phyloP scores from a whole-genome alignment of 495 filamentous ascomycete genomes.

The Patellaria atrata region DNA sequence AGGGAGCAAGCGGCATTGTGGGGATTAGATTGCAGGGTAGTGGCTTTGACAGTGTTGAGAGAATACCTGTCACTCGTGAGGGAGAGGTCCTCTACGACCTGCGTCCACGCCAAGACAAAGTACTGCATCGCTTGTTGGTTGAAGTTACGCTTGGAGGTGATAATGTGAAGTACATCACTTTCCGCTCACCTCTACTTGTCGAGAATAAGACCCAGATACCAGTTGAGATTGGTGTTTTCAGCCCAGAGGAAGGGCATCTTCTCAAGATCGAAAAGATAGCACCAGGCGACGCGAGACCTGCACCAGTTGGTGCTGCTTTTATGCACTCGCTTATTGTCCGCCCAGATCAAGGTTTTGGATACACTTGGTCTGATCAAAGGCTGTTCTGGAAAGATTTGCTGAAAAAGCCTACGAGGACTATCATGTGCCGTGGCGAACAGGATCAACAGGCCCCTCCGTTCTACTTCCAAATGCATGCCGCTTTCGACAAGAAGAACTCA shows the following conservation, averaged over 20 bases:
- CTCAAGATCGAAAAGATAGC: conserved; percentile 96
- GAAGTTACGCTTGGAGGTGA: conserved; percentile 81
- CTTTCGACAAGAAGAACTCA: conserved; percentile 65
- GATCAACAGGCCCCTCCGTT: conserved; percentile 67
- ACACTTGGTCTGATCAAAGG: conserved; percentile 78
- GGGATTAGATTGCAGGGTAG: conserved; percentile 79
- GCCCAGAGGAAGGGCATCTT: conserved; percentile 73
- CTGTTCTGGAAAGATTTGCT: conserved; percentile 88
- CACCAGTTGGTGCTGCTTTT: conserved; percentile 84
- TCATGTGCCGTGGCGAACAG: conserved; percentile 75
- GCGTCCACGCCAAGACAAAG: conserved; percentile 63
- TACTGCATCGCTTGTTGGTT: conserved; percentile 79
- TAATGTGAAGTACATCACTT: conserved; percentile 95
- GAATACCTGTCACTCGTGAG: conserved; percentile 83
- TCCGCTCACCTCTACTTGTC: conserved; percentile 87
- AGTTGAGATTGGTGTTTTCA: conserved; percentile 86
- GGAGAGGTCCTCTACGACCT: conserved; percentile 81
- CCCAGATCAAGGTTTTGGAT: conserved; percentile 93
- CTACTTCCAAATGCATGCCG: conserved; percentile 88
- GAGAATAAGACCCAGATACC: conserved; percentile 97
- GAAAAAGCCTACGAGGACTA: conserved; percentile 62
- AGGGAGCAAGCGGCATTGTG: conserved; percentile 61
- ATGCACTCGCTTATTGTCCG: conserved; percentile 81
- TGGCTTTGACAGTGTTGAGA: conserved; percentile 77
- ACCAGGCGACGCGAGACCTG: conserved; percentile 79